Percentiles rank a stretch among this genome's conserved stretches.
phyloP scores from a whole-genome alignment of 148 eudicot genomes.

The Selenicereus undatus region DNA sequence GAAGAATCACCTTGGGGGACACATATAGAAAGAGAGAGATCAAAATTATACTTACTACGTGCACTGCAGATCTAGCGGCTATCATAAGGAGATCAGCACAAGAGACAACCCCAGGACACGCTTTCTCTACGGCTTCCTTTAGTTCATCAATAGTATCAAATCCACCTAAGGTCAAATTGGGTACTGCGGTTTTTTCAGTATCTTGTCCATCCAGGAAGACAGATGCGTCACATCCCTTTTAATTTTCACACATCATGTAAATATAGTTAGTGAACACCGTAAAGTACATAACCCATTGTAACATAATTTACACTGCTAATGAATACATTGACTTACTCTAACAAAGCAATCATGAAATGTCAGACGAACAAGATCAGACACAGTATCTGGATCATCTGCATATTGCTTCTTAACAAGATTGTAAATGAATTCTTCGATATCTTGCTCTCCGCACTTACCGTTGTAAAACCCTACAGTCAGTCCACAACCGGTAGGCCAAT shows the following conservation, averaged over 20 bases:
- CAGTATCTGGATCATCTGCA: conserved; percentile 27
- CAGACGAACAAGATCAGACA: conserved; percentile 44
- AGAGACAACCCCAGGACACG: conserved; percentile 57
- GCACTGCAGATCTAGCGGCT: conserved; percentile 47
- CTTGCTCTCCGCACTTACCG: conserved; percentile 38
- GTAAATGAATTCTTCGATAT: conserved; percentile 43
- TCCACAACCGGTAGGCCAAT: background rate
- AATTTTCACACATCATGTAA: background rate
- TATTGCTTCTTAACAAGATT: conserved; percentile 20
- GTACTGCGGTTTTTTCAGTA: conserved; percentile 42
- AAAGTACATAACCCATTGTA: background rate
- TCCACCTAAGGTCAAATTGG: conserved; percentile 45
- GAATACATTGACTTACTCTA: conserved; percentile 30
- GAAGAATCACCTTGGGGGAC: too few species aligned
- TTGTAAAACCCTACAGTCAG: conserved; percentile 40
- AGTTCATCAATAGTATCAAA: conserved; percentile 44
- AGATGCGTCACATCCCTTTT: conserved; percentile 73
- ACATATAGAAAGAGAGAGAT: background rate
- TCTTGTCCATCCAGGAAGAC: conserved; percentile 46
- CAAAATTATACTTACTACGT: conserved; percentile 29
- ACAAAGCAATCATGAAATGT: conserved; percentile 63
- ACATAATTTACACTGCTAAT: background rate
- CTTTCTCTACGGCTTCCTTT: conserved; percentile 38
- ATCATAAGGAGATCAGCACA: conserved; percentile 59
- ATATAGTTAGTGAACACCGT: background rate